Evolutionary conservation across 108 stramenopile genomes (phyloP), one percentile per base, ranked within the genome.

Genomic region (Nitzschia sp.): DNA sequence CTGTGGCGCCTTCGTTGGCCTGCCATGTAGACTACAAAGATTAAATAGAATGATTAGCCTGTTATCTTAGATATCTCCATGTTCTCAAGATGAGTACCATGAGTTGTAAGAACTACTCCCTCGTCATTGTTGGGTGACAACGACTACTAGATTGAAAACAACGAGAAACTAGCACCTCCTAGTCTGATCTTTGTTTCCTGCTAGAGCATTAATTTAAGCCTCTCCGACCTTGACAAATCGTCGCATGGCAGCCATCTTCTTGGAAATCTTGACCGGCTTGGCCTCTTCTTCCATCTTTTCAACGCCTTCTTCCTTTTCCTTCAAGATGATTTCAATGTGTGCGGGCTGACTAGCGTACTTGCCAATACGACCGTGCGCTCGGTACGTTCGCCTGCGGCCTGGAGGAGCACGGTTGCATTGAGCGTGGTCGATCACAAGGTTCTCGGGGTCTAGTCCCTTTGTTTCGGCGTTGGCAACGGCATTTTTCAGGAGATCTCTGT

Each of bases 291-390:
- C 83, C 49, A 73, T 72, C 82, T 93, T 93, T 63, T 93, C 88
- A 35, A 88, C 95, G 36, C 64, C 88, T 32, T 93, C 93, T 23
- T 75, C 64, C 66, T 83, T 81, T 80, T 97, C 94, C 30, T 87
- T 86, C 54, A 97, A 78, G 77, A 98, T 93, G 63, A 99, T 80
- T 89, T 99, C 99, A 83, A 99, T 88, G 90, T 99, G 99, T 8
- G 96, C 96, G 18, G 99, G 99, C 79, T 92, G 92, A 62, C 86
- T 86, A 84, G 97, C 97, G 85, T 98, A 99, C 64, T 97, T 96
- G 76, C 97, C 96, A 81, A 99, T 98, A 74, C 99, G 97, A 45
- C 99, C 99, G 79, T 99, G 99, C 54, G 99, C 99, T 65, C 99
- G 92, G 87, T 97, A 98, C 36, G 99, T 99, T 70, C 99, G 85